These are phyloP conservation scores for Theileria orientalis DNA, from an alignment of 169 alveolate species.

Conservation along the genomic window DNA sequence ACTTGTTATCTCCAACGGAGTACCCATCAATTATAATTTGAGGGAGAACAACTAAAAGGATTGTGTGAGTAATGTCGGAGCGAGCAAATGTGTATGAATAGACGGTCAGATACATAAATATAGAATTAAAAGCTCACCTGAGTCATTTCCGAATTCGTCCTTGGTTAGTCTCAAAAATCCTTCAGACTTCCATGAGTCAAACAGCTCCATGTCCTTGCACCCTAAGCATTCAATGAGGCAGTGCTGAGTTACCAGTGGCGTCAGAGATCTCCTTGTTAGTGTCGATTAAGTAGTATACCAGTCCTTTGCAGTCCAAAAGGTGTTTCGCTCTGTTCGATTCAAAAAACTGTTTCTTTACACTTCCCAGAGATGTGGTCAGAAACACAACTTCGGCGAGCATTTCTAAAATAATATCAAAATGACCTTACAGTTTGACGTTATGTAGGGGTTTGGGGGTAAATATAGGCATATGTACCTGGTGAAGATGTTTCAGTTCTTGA, in stretches of 20 bases:
- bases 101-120: no score
- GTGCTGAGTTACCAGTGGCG: conserved; percentile 70
- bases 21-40: conserved; percentile 85
- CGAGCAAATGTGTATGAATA: neutral
- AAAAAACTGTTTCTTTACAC: conserved; percentile 78
- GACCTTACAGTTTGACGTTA: no score
- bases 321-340: conserved; percentile 80
- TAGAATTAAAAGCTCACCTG: no score
- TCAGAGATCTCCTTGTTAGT: conserved; percentile 81
- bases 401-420: neutral
- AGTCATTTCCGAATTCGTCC: conserved; percentile 29
- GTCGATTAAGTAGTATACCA: conserved; percentile 81
- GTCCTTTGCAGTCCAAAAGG: conserved; percentile 83
- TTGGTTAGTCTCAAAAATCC: conserved; percentile 64
- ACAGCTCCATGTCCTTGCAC: conserved; percentile 76
- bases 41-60: conserved; percentile 70
- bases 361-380: conserved; percentile 81
- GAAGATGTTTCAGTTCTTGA: neutral
- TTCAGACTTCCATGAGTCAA: conserved; percentile 77
- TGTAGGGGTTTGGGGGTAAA: neutral
- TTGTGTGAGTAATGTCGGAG: neutral
- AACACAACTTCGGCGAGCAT: conserved; percentile 77
- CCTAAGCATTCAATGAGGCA: conserved; percentile 51
- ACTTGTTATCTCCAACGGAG: conserved; percentile 74
- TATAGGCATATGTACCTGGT: neutral